Evolutionary conservation across 306 rosid species (phyloP), one percentile per base, ranked within the genome.

Genomic region (Rosa rugosa): DNA sequence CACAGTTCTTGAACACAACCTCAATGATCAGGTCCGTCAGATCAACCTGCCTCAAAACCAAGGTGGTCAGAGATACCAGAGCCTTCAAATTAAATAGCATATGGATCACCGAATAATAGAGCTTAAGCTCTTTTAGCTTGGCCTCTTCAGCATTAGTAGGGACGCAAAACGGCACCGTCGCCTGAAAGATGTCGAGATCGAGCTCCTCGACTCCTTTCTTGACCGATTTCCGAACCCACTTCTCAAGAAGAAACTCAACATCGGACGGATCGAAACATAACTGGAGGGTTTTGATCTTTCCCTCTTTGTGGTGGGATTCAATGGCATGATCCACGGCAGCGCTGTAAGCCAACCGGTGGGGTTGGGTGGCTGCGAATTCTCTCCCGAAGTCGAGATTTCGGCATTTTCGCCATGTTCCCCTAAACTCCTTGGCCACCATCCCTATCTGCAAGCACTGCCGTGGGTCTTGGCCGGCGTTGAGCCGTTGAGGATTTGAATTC

Each of bases 181-280:
- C n/a, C n/a, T n/a, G n/a, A n/a, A n/a, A n/a, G n/a, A n/a, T n/a
- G n/a, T n/a, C n/a, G n/a, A n/a, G n/a, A n/a, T n/a, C n/a, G n/a
- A n/a, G n/a, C n/a, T n/a, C n/a, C n/a, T n/a, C n/a, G n/a, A n/a
- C 6, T 0, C 76, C 66, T 41, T 85, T 85, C 0, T 51, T 5
- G 2, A 9, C 4, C 7, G 87, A 71, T 1, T 51, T 69, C 0
- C 6, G 0, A 12, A 89, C 59, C 91, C 93, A 89, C 4, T 36
- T 53, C 1, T 25, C 9, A 1, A 87, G 14, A 13, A 0, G 0
- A 0, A 0, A 0, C 45, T 78, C 45, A 0, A 49, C 0, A 0
- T 62, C 82, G 0, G 0, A 0, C 0, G 86, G 89, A 34, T 87
- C 77, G 0, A 89, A 42, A 4, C 25, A 40, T 13, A 89, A 23